Conservation (phyloP, 371 early-diverging fungal species). For the Mucor circinelloides region DNA sequence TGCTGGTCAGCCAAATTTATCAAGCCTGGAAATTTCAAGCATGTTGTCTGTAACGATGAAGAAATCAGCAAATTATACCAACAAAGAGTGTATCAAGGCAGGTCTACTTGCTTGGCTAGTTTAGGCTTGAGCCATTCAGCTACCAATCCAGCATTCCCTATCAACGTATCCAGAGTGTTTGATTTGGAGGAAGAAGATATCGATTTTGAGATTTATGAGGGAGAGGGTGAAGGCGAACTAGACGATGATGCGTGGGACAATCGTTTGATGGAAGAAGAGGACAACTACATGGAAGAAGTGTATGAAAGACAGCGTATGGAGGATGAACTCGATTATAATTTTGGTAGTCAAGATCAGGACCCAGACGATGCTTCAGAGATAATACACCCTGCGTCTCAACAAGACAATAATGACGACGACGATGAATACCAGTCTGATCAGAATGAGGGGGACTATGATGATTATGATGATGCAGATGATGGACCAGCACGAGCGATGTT, state of each 20-base stretch:
- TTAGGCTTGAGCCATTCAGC: conserved; percentile 40
- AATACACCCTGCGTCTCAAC: not conserved
- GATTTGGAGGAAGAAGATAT: conserved; percentile 21
- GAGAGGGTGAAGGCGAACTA: not conserved
- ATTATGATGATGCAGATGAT: not conserved
- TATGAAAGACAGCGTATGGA: conserved; percentile 10
- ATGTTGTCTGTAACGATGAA: conserved; percentile 22
- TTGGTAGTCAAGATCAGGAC: not conserved
- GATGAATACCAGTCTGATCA: not conserved
- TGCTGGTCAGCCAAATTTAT: conserved; percentile 55
- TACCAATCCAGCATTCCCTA: conserved; percentile 29
- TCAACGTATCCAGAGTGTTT: conserved; percentile 16
- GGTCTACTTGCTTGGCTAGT: conserved; percentile 22
- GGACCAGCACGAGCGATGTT: not conserved
- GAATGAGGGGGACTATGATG: not conserved
- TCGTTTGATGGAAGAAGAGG: not conserved
- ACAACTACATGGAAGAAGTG: conserved; percentile 12
- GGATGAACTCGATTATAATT: conserved; percentile 14
- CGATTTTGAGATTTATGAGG: conserved; percentile 17
- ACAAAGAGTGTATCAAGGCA: conserved; percentile 14
- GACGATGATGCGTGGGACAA: conserved; percentile 5
- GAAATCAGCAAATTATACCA: conserved; percentile 15
- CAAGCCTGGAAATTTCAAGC: conserved; percentile 33
- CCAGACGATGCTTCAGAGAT: not conserved
- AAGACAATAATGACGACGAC: not conserved